Evolutionary conservation across 1,284 basidiomycete genomes (phyloP).

Genomic region (Cryptococcus maquisensis): DNA sequence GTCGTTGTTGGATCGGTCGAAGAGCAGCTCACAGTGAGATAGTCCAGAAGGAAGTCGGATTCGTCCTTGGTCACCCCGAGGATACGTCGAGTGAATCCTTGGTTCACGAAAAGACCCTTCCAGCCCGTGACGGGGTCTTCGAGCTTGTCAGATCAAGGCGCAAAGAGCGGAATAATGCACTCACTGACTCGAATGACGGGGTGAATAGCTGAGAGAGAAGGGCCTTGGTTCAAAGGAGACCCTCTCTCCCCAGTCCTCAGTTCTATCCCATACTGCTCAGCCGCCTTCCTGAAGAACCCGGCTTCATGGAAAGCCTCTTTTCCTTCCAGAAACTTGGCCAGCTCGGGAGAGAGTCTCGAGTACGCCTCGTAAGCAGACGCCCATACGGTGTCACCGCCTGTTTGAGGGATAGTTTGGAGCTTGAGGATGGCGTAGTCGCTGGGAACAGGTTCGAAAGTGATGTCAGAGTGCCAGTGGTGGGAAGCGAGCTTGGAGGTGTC

Average conservation of each 20-base stretch:
- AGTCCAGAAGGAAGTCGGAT: slow-evolving; percentile 49
- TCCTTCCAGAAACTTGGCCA: slow-evolving; percentile 58
- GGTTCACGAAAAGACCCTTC: slow-evolving; percentile 63
- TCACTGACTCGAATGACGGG: slow-evolving; percentile 51
- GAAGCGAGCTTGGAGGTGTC: background rate
- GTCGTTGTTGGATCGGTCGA: background rate
- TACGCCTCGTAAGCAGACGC: slow-evolving; percentile 59
- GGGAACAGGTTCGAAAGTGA: slow-evolving; percentile 65
- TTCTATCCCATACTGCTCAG: slow-evolving; percentile 28
- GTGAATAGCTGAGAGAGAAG: slow-evolving; percentile 57
- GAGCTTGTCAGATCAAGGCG: background rate
- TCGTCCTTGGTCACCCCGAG: slow-evolving; percentile 60
- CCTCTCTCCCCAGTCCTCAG: slow-evolving; percentile 50
- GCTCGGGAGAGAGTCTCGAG: slow-evolving; percentile 54
- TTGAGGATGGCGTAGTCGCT: slow-evolving; percentile 63
- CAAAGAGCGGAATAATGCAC: slow-evolving; percentile 13
- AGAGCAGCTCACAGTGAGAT: slow-evolving; percentile 15
- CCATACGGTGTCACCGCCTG: slow-evolving; percentile 52
- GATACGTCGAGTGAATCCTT: slow-evolving; percentile 60
- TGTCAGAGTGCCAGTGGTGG: slow-evolving; percentile 20
- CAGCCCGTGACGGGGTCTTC: slow-evolving; percentile 57
- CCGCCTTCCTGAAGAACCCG: slow-evolving; percentile 55
- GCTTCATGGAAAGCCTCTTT: slow-evolving; percentile 60
- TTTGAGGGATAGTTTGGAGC: slow-evolving; percentile 54
- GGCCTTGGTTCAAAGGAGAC: slow-evolving; percentile 58